Evolutionary conservation across 2,329 filamentous ascomycete species (phyloP).

Genomic region (Fusarium oligoseptatum): DNA sequence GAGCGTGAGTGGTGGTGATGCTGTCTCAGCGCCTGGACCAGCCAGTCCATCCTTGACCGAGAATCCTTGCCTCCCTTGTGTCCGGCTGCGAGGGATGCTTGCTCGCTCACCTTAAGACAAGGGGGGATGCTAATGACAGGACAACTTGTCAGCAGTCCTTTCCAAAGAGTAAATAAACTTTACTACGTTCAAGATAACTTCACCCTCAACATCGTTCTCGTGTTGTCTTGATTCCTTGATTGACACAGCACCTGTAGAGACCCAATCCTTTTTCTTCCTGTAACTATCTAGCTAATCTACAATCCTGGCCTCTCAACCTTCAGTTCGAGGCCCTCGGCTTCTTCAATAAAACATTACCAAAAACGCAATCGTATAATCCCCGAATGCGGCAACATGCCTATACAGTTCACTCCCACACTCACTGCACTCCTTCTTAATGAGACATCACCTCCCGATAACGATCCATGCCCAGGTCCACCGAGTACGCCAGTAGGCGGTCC

Average conservation of each 20-base stretch:
- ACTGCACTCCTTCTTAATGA: slow-evolving; percentile 44
- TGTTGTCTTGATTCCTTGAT: background rate
- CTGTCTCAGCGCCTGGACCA: background rate
- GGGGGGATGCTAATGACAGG: too few relatives aligned
- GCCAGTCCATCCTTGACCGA: background rate
- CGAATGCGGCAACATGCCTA: slow-evolving; percentile 11
- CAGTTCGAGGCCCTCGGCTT: background rate
- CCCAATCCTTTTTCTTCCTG: slow-evolving; percentile 18
- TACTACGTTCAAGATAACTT: background rate
- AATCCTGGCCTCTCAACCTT: slow-evolving; percentile 30
- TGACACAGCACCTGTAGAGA: background rate
- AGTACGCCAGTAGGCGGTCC: slow-evolving; percentile 78
- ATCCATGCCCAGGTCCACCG: slow-evolving; percentile 75
- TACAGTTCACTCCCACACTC: slow-evolving; percentile 1
- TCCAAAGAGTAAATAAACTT: too few relatives aligned
- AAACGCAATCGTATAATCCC: slow-evolving; percentile 32
- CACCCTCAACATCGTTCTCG: background rate
- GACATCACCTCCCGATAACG: slow-evolving; percentile 77
- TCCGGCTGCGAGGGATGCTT: background rate
- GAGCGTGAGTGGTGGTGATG: background rate
- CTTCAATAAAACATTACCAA: slow-evolving; percentile 31
- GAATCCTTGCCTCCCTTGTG: background rate
- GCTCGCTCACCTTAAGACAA: background rate
- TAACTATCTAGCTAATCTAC: slow-evolving; percentile 47
- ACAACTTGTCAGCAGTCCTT: too few relatives aligned